These are phyloP conservation scores for Xerocomus brunneocitrinus DNA, from an alignment of 768 basidiomycete species.

Conservation along the genomic window DNA sequence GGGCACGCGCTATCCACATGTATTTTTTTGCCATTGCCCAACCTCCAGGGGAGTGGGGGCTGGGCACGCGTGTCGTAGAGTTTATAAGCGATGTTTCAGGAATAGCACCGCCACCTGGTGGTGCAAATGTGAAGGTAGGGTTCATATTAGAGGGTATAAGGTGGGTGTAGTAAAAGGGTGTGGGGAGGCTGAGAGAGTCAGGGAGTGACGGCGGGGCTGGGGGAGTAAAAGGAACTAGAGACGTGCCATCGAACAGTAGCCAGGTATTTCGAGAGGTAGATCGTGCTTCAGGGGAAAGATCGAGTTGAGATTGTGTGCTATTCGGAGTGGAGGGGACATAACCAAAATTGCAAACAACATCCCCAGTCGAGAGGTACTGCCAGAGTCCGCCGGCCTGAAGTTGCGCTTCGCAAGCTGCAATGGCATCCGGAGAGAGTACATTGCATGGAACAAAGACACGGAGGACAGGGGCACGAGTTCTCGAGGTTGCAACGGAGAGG, in stretches of 20 bases:
- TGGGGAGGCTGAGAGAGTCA: slow-evolving; percentile 60
- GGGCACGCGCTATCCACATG: slow-evolving; percentile 60
- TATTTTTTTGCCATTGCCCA: slow-evolving; percentile 56
- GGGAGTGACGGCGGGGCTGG: slow-evolving; percentile 47
- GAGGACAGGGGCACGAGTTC: slow-evolving; percentile 64
- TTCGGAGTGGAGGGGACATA: slow-evolving; percentile 51
- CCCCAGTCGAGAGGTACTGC: slow-evolving; percentile 71
- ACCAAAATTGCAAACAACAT: slow-evolving; percentile 77
- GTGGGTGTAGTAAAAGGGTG: slow-evolving; percentile 74
- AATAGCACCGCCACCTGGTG: slow-evolving; percentile 29
- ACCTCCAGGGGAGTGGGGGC: slow-evolving; percentile 58
- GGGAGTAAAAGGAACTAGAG: slow-evolving; percentile 58
- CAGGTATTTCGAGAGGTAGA: slow-evolving; percentile 41
- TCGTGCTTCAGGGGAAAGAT: slow-evolving; percentile 18
- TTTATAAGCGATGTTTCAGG: slow-evolving; percentile 48
- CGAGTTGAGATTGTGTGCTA: slow-evolving; percentile 21
- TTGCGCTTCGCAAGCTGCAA: slow-evolving; percentile 63
- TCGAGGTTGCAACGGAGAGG: slow-evolving; percentile 53
- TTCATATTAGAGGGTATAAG: slow-evolving; percentile 41
- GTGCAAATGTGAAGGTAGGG: slow-evolving; percentile 26
- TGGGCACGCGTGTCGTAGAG: slow-evolving; percentile 40
- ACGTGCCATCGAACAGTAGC: slow-evolving; percentile 69
- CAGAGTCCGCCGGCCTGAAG: slow-evolving; percentile 65
- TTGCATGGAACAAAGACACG: slow-evolving; percentile 74
- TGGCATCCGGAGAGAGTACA: slow-evolving; percentile 39